Evolutionary conservation across 2,329 filamentous ascomycete species (phyloP).

Genomic region (Chaetomium olivaceum): DNA sequence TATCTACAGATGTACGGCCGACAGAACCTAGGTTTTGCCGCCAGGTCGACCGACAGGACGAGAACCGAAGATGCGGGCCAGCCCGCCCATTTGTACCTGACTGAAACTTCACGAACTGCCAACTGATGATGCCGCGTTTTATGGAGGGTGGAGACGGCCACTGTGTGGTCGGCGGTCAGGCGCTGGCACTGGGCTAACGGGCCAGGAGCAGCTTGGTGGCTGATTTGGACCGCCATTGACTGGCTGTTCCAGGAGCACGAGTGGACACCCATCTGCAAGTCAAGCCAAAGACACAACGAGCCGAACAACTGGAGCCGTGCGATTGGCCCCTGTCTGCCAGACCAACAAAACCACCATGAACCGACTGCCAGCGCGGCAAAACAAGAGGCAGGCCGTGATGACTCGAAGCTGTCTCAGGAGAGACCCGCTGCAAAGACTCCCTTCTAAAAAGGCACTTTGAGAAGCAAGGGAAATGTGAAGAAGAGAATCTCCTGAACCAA

Average conservation of each 20-base stretch:
- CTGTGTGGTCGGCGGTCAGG: conserved; percentile 12
- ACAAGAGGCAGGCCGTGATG: not conserved
- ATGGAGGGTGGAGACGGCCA: conserved; percentile 10
- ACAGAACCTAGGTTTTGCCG: not conserved
- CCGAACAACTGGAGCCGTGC: conserved; percentile 29
- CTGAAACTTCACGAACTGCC: conserved; percentile 22
- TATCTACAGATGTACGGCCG: not conserved
- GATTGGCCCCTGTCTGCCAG: conserved; percentile 23
- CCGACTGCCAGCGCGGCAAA: conserved; percentile 18
- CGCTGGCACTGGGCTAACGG: conserved; percentile 16
- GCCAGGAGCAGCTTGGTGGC: conserved; percentile 24
- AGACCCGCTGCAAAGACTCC: not conserved
- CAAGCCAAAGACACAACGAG: conserved; percentile 17
- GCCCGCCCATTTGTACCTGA: conserved; percentile 26
- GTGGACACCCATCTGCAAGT: conserved; percentile 26
- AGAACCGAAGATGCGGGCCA: conserved; percentile 5
- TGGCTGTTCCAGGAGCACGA: conserved; percentile 28
- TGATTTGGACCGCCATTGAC: conserved; percentile 18
- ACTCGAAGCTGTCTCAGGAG: conserved; percentile 13
- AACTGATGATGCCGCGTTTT: conserved; percentile 7
- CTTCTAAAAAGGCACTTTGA: conserved; percentile 2
- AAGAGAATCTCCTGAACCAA: not conserved
- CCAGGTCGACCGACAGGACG: not conserved
- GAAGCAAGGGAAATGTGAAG: not conserved
- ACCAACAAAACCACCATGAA: conserved; percentile 13